Base-by-base conservation (phyloP, 352 stramenopile genomes). In the Globisporangium nodosum region DNA sequence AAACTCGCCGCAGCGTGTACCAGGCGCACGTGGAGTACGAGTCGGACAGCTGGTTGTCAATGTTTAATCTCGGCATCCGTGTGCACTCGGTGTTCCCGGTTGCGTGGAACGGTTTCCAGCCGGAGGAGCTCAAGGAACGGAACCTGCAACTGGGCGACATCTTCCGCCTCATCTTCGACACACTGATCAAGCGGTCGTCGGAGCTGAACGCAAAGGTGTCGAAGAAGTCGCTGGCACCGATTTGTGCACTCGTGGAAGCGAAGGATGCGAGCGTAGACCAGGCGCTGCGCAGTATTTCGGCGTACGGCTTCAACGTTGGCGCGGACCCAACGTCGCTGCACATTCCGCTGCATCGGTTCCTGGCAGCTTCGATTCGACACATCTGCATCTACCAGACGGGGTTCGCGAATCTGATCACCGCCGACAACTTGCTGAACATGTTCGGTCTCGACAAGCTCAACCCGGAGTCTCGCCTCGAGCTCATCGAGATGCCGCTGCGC, bases 51-150 rank as follows among this genome's bases (percentile, higher is more conserved):
- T 95, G 86, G 86, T 60, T 95, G 47, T 87, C 84, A 6, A 94
- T 93, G 75, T 95, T 95, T 63, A 95, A 95, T 43, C 72, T 95
- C 20, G 86, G 86, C 20, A 95, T 95, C 58, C 84, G 85, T 9
- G 71, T 94, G 16, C 86, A 95, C 63, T 91, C 86, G 12, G 70
- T 94, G 3, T 95, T 94, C 37, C 78, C 84, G 18, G 76, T 91
- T 3, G 71, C 84, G 2, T 93, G 84, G 81, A 87, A 84, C 52
- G 76, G 81, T 3, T 86, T 92, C 55, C 70, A 71, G 12, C 59
- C 68, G 5, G 68, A 64, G 1, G 66, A 78, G 24, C 61, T 90
- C 5, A 46, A 71, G 54, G 20, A 50, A 18, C 52, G 71, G 9
- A 58, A 74, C 21, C 27, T 59, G 16, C 53, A 65, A 9, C 54